Evolutionary conservation across 805 yeast species (phyloP), one percentile per base, ranked within the genome.

Genomic region (Wickerhamiella azyma): DNA sequence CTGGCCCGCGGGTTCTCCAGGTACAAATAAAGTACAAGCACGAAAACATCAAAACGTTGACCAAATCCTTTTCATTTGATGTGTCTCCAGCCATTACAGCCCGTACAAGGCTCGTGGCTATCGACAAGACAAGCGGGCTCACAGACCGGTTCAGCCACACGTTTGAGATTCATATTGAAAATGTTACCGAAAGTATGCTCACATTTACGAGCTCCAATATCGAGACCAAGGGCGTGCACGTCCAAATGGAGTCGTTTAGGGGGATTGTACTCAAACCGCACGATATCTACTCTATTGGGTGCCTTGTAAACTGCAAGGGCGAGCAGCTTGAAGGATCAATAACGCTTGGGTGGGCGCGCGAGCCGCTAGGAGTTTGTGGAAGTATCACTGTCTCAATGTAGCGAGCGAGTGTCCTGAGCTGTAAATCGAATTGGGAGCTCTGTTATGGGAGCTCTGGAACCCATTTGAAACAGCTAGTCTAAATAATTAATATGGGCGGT

Each of bases 401-500:
- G 37, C 19, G 29, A n/a, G n/a, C n/a, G n/a, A n/a, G n/a, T n/a
- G n/a, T n/a, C n/a, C n/a, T n/a, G n/a, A n/a, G n/a, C n/a, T n/a
- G n/a, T n/a, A n/a, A n/a, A n/a, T n/a, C n/a, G n/a, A n/a, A n/a
- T n/a, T n/a, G n/a, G 16, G 6, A 5, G 3, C 16, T 3, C 39
- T 17, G 18, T 21, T 19, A 3, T 17, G 39, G n/a, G 26, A 9
- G n/a, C n/a, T n/a, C 26, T 17, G 6, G 13, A 17, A 38, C 41
- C 17, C 26, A 38, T 38, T 13, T 18, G 14, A 18, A 29, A 6
- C n/a, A n/a, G n/a, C n/a, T n/a, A 40, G n/a, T 26, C 29, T 26
- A 13, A 5, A 36, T 26, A 21, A 24, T 55, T 53, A 71, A 53
- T 72, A 72, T 13, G 76, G 76, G 16, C 56, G 51, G 50, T 56